Percentiles rank a stretch among this genome's conserved stretches.
Evolutionary conservation across 2,329 filamentous ascomycete genomes (phyloP).

Genomic region (Hypoxylon sp.): DNA sequence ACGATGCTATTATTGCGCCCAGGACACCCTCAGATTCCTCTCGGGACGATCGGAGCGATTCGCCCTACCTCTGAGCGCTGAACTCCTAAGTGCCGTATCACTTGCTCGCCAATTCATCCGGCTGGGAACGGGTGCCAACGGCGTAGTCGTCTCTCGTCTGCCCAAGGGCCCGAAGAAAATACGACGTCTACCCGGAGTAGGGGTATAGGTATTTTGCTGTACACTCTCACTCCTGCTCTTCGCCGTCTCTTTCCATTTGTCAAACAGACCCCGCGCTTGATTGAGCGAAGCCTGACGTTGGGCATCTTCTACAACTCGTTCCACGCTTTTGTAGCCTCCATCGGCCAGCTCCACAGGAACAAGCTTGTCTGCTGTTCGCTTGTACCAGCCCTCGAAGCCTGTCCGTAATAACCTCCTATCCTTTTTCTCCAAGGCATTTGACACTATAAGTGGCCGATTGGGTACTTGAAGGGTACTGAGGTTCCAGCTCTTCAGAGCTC

Average conservation of each 20-base stretch:
- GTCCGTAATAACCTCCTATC: slow-evolving; percentile 42
- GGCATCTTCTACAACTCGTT: slow-evolving; percentile 39
- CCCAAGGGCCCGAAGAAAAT: slow-evolving; percentile 42
- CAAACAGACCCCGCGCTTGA: slow-evolving; percentile 36
- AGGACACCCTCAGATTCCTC: slow-evolving; percentile 46
- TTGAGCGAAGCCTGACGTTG: slow-evolving; percentile 36
- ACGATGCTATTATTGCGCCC: slow-evolving; percentile 39
- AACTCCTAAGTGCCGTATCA: slow-evolving; percentile 41
- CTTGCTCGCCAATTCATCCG: slow-evolving; percentile 37
- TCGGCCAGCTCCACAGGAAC: slow-evolving; percentile 40
- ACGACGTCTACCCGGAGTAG: slow-evolving; percentile 46
- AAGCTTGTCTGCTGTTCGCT: slow-evolving; percentile 42
- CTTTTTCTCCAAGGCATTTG: slow-evolving; percentile 44
- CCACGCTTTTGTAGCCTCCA: slow-evolving; percentile 39
- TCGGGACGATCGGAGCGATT: slow-evolving; percentile 36
- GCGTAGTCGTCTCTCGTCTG: slow-evolving; percentile 45
- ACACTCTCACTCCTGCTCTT: slow-evolving; percentile 22
- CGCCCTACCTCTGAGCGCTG: slow-evolving; percentile 36
- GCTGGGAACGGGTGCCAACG: slow-evolving; percentile 44
- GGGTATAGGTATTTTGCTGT: slow-evolving; percentile 39
- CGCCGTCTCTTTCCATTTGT: slow-evolving; percentile 39
- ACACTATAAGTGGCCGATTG: slow-evolving; percentile 44
- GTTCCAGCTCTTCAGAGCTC: slow-evolving; percentile 45
- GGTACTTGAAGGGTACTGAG: slow-evolving; percentile 43
- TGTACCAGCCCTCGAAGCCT: slow-evolving; percentile 45